Evolutionary conservation across 768 basidiomycete genomes (phyloP), one percentile per base, ranked within the genome.

Genomic region (Chalciporus piperatus): DNA sequence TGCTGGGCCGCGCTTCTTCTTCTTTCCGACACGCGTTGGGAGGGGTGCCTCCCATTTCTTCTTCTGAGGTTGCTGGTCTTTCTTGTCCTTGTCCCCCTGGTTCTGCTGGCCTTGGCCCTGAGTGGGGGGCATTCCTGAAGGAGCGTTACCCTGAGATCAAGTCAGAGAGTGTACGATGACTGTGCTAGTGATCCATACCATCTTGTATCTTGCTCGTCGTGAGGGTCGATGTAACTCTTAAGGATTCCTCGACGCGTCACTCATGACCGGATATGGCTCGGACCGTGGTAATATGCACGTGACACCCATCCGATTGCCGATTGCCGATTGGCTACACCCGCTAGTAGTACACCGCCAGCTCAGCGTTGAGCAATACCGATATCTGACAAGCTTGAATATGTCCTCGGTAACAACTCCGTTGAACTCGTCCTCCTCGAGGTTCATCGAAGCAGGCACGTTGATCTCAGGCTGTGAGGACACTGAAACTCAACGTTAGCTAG

Each of bases 41-140:
- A 97, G 82, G 62, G 96, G 96, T 8, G 96, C 94, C 69, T 98
- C 96, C 94, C 95, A 98, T 75, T 96, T 95, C 83, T 98, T 97
- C 72, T 85, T 82, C 67, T 80, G 75, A 12, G 69, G 63, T 16
- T 63, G 52, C 16, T 63, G 52, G 39, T 76, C 62, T 57, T 72
- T 73, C 61, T 77, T 73, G 41, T 75, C 72, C 58, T 75, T 71
- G 74, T 73, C 80, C 46, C 79, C 62, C 67, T 72, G 70, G 78
- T 75, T 69, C 30, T 32, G 30, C 75, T 79, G 64, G 57, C 61
- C 70, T 77, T 80, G 67, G 74, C 76, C 58, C 1, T 33, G 43
- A 0, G 50, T 3, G 9, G 73, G 72, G 0, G 64, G 69, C 45
- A 79, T 65, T 50, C 80, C 87, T 44, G 89, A 92, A 47, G 86